Evolutionary conservation across 768 basidiomycete genomes (phyloP).

Genomic region (Lentinula sp.): DNA sequence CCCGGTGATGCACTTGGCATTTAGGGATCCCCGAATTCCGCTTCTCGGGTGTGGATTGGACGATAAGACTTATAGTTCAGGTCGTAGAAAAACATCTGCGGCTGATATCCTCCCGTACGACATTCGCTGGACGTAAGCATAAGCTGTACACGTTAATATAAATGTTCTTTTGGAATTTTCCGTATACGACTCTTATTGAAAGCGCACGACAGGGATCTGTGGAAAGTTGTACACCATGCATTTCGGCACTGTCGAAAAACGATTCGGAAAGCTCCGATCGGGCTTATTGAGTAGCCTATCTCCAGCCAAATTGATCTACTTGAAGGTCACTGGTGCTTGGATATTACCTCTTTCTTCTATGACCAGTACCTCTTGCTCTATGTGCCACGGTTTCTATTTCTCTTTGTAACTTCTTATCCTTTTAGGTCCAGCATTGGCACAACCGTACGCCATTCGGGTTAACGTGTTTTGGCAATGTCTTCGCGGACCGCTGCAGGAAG

Average conservation of each 20-base stretch:
- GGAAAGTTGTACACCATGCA: not conserved
- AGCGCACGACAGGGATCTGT: not conserved
- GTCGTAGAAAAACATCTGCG: not conserved
- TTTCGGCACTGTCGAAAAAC: not conserved
- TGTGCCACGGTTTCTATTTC: not conserved
- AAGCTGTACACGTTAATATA: not conserved
- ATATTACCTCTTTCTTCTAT: not conserved
- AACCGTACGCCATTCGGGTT: not conserved
- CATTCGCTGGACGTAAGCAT: not conserved
- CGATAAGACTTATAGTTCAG: not conserved
- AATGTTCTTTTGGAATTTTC: not conserved
- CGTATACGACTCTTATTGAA: not conserved
- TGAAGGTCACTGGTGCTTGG: not conserved
- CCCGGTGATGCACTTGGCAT: not conserved
- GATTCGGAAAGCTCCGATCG: not conserved
- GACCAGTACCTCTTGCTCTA: not conserved
- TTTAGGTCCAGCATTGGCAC: not conserved
- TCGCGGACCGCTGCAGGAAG: slow-evolving; percentile 8
- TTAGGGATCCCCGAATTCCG: not conserved
- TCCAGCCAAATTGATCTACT: not conserved
- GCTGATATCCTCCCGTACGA: not conserved
- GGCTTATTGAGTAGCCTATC: not conserved
- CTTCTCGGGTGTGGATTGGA: not conserved
- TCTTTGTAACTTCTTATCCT: not conserved
- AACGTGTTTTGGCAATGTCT: slow-evolving; percentile 1